Percentiles rank a stretch among this genome's conserved stretches.
Conservation (phyloP, 2,329 filamentous ascomycete genomes). For the Mollisia scopiformis region DNA sequence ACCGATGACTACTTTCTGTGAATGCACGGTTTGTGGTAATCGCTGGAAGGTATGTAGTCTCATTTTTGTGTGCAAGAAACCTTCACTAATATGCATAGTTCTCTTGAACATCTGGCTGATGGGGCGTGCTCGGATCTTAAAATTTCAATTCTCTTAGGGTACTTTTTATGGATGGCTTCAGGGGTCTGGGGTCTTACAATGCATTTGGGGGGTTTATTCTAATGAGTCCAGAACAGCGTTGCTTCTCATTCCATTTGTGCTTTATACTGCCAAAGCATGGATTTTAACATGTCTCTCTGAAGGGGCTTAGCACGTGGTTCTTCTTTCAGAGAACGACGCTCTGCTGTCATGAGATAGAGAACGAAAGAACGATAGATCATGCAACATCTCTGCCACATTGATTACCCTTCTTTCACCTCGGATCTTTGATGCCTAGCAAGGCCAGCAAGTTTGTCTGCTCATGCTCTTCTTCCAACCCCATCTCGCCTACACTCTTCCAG, state of each 20-base stretch:
- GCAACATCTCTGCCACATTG: background rate
- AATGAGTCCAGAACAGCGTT: background rate
- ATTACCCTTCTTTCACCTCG: constrained; percentile 8
- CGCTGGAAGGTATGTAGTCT: constrained; percentile 66
- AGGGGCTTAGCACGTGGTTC: background rate
- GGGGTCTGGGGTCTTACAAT: constrained; percentile 23
- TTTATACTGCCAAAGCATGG: background rate
- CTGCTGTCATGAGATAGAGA: background rate
- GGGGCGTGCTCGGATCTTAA: background rate
- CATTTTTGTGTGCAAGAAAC: background rate
- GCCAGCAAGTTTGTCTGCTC: constrained; percentile 51
- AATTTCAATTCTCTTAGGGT: constrained; percentile 24
- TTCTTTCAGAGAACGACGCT: background rate
- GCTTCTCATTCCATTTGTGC: background rate
- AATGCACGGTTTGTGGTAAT: constrained; percentile 70
- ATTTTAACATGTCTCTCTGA: background rate
- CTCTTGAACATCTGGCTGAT: constrained; percentile 28
- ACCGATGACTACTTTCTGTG: constrained; percentile 80
- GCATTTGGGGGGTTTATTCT: background rate
- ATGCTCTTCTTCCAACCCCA: constrained; percentile 66
- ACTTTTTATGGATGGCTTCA: constrained; percentile 35
- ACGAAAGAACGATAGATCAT: background rate
- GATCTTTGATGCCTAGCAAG: constrained; percentile 49
- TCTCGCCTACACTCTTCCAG: constrained; percentile 72
- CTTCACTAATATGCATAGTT: constrained; percentile 32